Base-by-base conservation (phyloP, 345 rosid genomes). In the Leavenworthia alabamica region DNA sequence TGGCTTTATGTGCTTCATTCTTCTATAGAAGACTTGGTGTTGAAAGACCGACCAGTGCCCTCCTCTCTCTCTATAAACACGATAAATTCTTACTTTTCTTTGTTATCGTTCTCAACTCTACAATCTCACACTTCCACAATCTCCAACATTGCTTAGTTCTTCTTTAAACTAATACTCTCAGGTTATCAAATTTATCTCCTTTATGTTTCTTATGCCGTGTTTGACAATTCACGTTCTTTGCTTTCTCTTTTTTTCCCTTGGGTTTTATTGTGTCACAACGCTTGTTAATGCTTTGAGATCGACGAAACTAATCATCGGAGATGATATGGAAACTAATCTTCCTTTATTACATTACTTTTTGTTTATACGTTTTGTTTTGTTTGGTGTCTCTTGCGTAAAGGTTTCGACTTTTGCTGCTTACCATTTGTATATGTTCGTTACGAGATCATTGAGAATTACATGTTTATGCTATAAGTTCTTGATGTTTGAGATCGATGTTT, bases 361-460 rank as follows among this genome's bases (percentile, higher is more conserved):
- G 70, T 54, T 75, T 73, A 45, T 43, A 81, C 76, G 78, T 75
- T 68, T 66, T 55, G 46, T 36, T 35, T 11, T 35, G 2, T 22
- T 68, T 66, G 50, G 46, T 12, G 64, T 68, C 70, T 69, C 46
- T 40, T 69, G 62, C 57, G 27, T 58, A 40, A 64, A 71, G 70
- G 7, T 64, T 32, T 64, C 47, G 59, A 29, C 71, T 71, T 64
- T 44, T 58, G 36, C 40, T 71, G 40, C 47, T 64, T 62, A 63
- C 56, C 72, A 67, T 72, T 72, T 73, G 76, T 54, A 13, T 67
- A 59, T 46, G 60, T 61, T 71, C 52, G 31, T 66, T 13, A 39
- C n/a, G 64, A 66, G 83, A 81, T 79, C 81, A 50, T 54, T 77
- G 42, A 52, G 64, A 69, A 66, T 62, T 54, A 43, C 74, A 29